These are phyloP conservation scores for Nakaseomyces glabratus DNA, from an alignment of 1,139 yeast species.

Conservation along the genomic window DNA sequence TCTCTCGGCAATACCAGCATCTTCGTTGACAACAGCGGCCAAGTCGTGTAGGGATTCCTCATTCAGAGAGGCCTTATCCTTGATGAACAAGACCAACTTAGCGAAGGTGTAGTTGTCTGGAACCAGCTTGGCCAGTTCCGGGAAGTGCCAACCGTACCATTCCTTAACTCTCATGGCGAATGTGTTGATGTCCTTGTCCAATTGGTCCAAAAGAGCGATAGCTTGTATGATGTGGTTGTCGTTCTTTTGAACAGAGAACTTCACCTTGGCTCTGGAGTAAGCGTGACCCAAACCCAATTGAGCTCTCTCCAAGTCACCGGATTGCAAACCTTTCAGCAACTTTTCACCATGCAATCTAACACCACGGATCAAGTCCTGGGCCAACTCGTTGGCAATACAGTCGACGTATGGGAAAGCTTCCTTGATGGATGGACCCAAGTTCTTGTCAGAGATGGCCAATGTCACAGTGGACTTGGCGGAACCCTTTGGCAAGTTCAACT, in stretches of 20 bases:
- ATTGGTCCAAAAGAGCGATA: conserved; percentile 89
- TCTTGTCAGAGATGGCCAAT: conserved; percentile 89
- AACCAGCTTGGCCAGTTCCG: conserved; percentile 92
- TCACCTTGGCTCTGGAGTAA: conserved; percentile 96
- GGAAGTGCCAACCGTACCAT: conserved; percentile 99
- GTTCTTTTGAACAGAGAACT: conserved; percentile 96
- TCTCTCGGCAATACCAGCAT: conserved; percentile 88
- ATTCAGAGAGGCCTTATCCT: conserved; percentile 75
- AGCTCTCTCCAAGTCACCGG: conserved; percentile 95
- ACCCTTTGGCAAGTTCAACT: conserved; percentile 83
- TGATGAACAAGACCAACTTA: conserved; percentile 68
- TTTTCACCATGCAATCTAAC: conserved; percentile 85
- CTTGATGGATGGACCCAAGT: conserved; percentile 93
- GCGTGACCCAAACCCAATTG: conserved; percentile 99
- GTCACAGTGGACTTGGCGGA: conserved; percentile 54
- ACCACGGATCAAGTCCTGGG: conserved; percentile 92
- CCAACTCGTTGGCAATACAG: conserved; percentile 83
- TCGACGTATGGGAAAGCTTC: conserved; percentile 83
- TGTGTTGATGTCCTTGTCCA: conserved; percentile 95
- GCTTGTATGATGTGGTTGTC: conserved; percentile 99
- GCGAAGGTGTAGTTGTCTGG: conserved; percentile 89
- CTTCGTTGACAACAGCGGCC: conserved; percentile 84
- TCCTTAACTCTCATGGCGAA: conserved; percentile 98
- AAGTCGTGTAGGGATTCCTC: conserved; percentile 84
- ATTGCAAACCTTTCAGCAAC: conserved; percentile 82